Evolutionary conservation across 768 basidiomycete species (phyloP).

Genomic region (Tricholoma terreum): DNA sequence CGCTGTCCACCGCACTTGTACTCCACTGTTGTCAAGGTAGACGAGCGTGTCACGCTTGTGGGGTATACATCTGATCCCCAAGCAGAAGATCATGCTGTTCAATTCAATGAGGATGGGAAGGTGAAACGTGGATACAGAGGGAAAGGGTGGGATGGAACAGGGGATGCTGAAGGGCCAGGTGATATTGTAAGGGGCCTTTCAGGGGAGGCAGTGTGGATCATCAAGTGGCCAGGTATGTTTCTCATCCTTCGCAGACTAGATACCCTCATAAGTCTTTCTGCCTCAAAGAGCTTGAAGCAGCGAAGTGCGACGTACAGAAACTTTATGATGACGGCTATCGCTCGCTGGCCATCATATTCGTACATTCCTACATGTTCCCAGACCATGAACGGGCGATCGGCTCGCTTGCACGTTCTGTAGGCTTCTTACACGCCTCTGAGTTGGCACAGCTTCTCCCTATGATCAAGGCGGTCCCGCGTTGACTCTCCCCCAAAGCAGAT

Average conservation of each 20-base stretch:
- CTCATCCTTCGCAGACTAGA: not conserved
- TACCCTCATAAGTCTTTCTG: constrained; percentile 1
- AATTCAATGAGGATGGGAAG: constrained; percentile 72
- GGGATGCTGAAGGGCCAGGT: constrained; percentile 74
- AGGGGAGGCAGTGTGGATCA: constrained; percentile 85
- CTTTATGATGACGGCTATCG: constrained; percentile 83
- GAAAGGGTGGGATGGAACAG: constrained; percentile 68
- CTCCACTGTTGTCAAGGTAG: constrained; percentile 67
- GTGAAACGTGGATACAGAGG: constrained; percentile 70
- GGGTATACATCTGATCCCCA: constrained; percentile 91
- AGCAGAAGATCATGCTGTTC: constrained; percentile 69
- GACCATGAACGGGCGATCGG: constrained; percentile 80
- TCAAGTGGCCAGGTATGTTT: constrained; percentile 64
- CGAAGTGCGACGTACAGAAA: constrained; percentile 60
- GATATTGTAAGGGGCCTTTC: constrained; percentile 79
- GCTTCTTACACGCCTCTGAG: constrained; percentile 89
- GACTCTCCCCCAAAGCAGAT: constrained; percentile 89
- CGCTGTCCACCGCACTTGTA: constrained; percentile 75
- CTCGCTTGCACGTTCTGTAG: constrained; percentile 67
- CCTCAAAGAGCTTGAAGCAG: constrained; percentile 44
- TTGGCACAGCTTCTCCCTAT: constrained; percentile 86
- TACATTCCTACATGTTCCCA: constrained; percentile 91
- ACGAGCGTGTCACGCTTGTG: constrained; percentile 92
- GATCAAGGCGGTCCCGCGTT: constrained; percentile 95
- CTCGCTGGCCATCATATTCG: constrained; percentile 84